Percentiles rank a stretch among this genome's conserved stretches.
Conservation (phyloP, 108 stramenopile species). For the Discostella pseudostelligera region DNA sequence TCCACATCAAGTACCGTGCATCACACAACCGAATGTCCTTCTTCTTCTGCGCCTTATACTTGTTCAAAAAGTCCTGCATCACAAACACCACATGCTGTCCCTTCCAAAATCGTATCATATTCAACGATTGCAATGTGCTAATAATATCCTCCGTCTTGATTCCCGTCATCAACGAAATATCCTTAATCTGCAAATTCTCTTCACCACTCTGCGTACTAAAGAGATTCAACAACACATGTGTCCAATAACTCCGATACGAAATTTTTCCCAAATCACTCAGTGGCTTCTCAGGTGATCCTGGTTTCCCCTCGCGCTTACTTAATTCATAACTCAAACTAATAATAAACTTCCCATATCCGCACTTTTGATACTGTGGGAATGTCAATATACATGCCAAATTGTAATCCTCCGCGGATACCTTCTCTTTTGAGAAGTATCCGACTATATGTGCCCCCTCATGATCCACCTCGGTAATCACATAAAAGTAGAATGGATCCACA, state of each 20-base stretch:
- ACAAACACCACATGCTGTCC: slow-evolving; percentile 97
- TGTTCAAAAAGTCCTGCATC: slow-evolving; percentile 67
- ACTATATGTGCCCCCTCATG: slow-evolving; percentile 91
- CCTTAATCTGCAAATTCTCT: slow-evolving; percentile 76
- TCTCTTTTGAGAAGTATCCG: slow-evolving; percentile 98
- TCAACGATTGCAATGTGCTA: slow-evolving; percentile 90
- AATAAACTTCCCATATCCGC: slow-evolving; percentile 98
- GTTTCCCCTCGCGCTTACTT: slow-evolving; percentile 87
- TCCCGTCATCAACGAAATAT: slow-evolving; percentile 83
- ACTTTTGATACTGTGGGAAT: slow-evolving; percentile 97
- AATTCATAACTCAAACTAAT: slow-evolving; percentile 94
- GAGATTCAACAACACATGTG: slow-evolving; percentile 71
- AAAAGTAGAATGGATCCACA: slow-evolving; percentile 98
- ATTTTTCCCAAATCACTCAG: slow-evolving; percentile 94
- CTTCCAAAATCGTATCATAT: slow-evolving; percentile 97
- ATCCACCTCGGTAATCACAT: slow-evolving; percentile 96
- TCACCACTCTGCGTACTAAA: slow-evolving; percentile 47
- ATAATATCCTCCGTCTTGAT: slow-evolving; percentile 98
- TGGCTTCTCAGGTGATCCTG: slow-evolving; percentile 97
- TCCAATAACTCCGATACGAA: slow-evolving; percentile 95
- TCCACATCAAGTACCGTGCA: slow-evolving; percentile 62
- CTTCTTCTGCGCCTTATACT: slow-evolving; percentile 76
- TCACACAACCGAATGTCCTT: slow-evolving; percentile 64
- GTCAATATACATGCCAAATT: slow-evolving; percentile 99
- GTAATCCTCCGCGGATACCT: slow-evolving; percentile 90